Base-by-base conservation (phyloP, 2,329 filamentous ascomycete species). In the Colletotrichum viniferum region DNA sequence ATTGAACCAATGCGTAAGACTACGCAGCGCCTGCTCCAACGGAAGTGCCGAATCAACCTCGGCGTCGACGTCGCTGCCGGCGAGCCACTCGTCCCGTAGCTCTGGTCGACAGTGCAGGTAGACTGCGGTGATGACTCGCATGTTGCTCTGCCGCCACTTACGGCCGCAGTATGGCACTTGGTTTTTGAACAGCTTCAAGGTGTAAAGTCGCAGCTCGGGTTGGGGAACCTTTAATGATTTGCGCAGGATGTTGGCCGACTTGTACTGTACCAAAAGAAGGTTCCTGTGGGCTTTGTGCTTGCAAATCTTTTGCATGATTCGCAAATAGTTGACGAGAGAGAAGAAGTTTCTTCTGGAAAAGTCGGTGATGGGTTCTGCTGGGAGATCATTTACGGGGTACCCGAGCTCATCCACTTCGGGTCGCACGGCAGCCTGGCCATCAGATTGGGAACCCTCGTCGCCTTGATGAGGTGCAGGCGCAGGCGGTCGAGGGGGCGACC, bases 61-160 rank as follows among this genome's bases (percentile, higher is more conserved):
- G 1, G 94, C 95, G 80, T 99, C 97, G 2, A 98, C 93, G 82
- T 98, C 96, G 76, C 94, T 94, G 7, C 96, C 96, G 0, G 95
- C 93, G 1, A 98, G 89, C 96, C 97, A 98, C 85, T 98, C 97
- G 81, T 99, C 97, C 34, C 96, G 91, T 61, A 99, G 89, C 83
- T 98, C 96, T 0, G 96, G 96, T 9, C 96, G 91, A 81, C 96
- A 98, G 85, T 98, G 95, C 64, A 99, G 88, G 84, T 98, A 99
- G 2, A 99, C 95, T 5, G 96, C 96, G 1, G 97, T 99, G 82
- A 99, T 99, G 81, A 98, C 96, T 71, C 96, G 94, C 97, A 99
- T 99, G 84, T 99, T 98, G 79, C 93, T 93, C 86, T 98, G 97
- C 16, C 97, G 93, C 97, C 97, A 99, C 86, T 99, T 99, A 58